Evolutionary conservation across 2,329 filamentous ascomycete species (phyloP).

Genomic region (Beauveria brongniartii): DNA sequence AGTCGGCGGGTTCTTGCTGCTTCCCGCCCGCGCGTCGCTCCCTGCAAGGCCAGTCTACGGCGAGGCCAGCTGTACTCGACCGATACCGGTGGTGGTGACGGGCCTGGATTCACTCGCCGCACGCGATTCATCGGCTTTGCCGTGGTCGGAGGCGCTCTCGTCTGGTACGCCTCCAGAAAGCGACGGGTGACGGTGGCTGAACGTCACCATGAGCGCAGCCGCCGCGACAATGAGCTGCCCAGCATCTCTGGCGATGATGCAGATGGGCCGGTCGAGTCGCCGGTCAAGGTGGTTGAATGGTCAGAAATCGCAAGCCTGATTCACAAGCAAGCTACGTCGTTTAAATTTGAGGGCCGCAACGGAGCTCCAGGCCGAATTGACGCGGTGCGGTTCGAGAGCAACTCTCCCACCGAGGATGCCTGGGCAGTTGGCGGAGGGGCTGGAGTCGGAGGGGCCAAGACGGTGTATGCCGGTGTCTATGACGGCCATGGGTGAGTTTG

Average conservation of each 20-base stretch:
- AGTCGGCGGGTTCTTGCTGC: neutral
- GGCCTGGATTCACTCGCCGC: slow-evolving; percentile 1
- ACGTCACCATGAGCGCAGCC: neutral
- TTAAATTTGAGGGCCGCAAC: slow-evolving; percentile 20
- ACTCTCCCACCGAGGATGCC: slow-evolving; percentile 28
- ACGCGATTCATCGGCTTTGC: neutral
- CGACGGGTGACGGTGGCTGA: neutral
- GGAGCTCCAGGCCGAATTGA: slow-evolving; percentile 24
- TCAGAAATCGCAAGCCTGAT: slow-evolving; percentile 23
- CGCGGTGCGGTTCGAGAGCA: slow-evolving; percentile 26
- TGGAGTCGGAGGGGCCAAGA: slow-evolving; percentile 21
- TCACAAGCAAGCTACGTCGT: slow-evolving; percentile 23
- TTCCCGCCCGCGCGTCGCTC: neutral
- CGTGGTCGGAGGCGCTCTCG: neutral
- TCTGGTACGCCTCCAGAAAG: slow-evolving; percentile 6
- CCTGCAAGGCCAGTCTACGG: neutral
- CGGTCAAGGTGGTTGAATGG: slow-evolving; percentile 20
- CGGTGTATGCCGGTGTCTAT: slow-evolving; percentile 32
- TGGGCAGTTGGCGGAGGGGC: slow-evolving; percentile 25
- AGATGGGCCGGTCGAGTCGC: slow-evolving; percentile 19
- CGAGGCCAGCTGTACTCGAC: slow-evolving; percentile 1
- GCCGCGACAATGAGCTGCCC: slow-evolving; percentile 5
- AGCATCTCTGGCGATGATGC: neutral
- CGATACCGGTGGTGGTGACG: neutral
- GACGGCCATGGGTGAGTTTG: slow-evolving; percentile 41